Evolutionary conservation across 805 yeast species (phyloP), one percentile per base, ranked within the genome.

Genomic region (Ogataea corticis): DNA sequence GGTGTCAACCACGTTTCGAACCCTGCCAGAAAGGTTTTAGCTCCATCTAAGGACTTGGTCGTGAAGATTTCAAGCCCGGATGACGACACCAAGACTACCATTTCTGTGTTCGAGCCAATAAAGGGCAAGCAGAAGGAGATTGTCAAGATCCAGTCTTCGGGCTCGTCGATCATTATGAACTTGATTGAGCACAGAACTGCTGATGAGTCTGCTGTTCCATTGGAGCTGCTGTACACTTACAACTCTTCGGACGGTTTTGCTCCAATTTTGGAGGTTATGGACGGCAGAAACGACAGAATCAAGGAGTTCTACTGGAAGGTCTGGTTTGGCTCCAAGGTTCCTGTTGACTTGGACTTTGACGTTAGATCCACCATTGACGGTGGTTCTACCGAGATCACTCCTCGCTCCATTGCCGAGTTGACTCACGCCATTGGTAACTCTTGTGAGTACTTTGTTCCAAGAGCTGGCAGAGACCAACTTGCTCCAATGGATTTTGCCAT

Each of bases 401-500:
- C 83, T 42, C 77, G 83, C 67, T 87, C 82, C 53, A 87, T 94
- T 65, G 79, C 90, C 50, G 96, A 91, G 68, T 89, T 94, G 67
- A 91, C 96, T 28, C 97, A 91, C 59, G 97, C 97, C 49, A 88
- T 94, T 65, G 97, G 97, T 57, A 94, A 94, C 79, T 85, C 86
- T 56, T 90, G 96, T 69, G 98, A 94, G 72, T 96, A 95, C 50
- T 94, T 90, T 59, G 96, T 91, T 57, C 78, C 85, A 48, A 83
- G 96, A 74, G 80, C 87, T 41, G 94, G 91, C 54, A 85, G 87
- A 68, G 79, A 78, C 52, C 83, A 88, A 48, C 75, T 82, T 58
- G 99, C 98, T 39, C 99, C 99, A 62, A 92, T 94, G 98, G 99
- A 94, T 75, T 94, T 91, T 65, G 98, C 99, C 40, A 94, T 94